Evolutionary conservation across 768 basidiomycete genomes (phyloP).

Genomic region (Albatrellus ellisii): DNA sequence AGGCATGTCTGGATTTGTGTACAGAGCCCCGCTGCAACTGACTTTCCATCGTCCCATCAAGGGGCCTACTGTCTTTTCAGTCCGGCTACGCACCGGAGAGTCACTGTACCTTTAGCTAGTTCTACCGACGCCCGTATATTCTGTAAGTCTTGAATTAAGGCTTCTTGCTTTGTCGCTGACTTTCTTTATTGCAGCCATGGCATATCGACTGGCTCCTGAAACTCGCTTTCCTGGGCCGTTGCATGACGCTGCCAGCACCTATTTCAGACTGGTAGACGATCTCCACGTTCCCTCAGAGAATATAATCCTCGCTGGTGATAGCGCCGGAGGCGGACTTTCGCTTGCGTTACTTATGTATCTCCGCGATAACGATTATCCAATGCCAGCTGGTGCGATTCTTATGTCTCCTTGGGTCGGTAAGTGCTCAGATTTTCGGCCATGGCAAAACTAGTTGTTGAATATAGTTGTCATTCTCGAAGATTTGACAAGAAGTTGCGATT

Average conservation of each 20-base stretch:
- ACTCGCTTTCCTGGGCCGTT: slow-evolving; percentile 86
- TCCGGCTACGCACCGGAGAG: slow-evolving; percentile 77
- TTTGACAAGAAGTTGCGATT: slow-evolving; percentile 93
- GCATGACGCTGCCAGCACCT: slow-evolving; percentile 76
- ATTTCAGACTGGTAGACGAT: slow-evolving; percentile 78
- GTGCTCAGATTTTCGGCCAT: slow-evolving; percentile 22
- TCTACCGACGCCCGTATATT: slow-evolving; percentile 84
- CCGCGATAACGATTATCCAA: slow-evolving; percentile 75
- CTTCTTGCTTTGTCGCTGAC: neutral
- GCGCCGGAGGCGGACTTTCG: slow-evolving; percentile 82
- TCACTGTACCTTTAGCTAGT: slow-evolving; percentile 87
- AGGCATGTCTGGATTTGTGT: slow-evolving; percentile 32
- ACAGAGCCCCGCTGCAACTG: neutral
- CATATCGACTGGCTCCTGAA: slow-evolving; percentile 94
- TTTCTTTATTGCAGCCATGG: slow-evolving; percentile 46
- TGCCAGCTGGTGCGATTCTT: slow-evolving; percentile 77
- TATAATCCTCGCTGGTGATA: slow-evolving; percentile 81
- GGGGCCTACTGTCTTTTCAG: slow-evolving; percentile 91
- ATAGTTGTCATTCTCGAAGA: slow-evolving; percentile 32
- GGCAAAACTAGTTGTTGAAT: neutral
- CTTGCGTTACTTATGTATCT: slow-evolving; percentile 88
- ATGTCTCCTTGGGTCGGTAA: slow-evolving; percentile 94
- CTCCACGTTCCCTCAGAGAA: slow-evolving; percentile 87
- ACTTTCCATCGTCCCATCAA: slow-evolving; percentile 18
- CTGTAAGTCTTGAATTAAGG: slow-evolving; percentile 27